These are phyloP conservation scores for Alternaria incomplexa DNA, from an alignment of 2,329 filamentous ascomycete genomes.

Conservation along the genomic window DNA sequence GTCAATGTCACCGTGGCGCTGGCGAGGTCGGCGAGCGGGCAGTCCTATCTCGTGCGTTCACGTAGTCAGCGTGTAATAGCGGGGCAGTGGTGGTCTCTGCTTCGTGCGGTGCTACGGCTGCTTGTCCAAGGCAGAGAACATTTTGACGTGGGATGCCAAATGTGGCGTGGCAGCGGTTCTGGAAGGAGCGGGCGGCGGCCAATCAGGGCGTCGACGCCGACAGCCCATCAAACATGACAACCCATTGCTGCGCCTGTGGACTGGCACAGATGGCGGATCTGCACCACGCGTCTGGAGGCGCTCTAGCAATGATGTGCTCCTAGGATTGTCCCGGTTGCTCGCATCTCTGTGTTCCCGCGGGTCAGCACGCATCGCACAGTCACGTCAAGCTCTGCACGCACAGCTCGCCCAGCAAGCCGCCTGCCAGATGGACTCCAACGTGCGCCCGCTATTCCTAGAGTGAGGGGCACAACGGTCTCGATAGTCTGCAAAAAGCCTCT, in stretches of 20 bases:
- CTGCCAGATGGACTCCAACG: constrained; percentile 24
- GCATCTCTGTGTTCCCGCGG: constrained; percentile 27
- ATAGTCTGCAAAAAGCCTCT: constrained; percentile 8
- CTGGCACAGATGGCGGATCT: constrained; percentile 19
- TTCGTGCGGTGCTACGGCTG: constrained; percentile 29
- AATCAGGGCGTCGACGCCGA: constrained; percentile 22
- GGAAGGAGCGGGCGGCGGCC: constrained; percentile 21
- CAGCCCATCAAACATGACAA: constrained; percentile 14
- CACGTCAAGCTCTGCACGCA: constrained; percentile 19
- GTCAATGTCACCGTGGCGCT: constrained; percentile 27
- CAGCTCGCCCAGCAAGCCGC: constrained; percentile 18
- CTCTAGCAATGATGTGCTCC: constrained; percentile 31
- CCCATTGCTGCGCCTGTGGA: constrained; percentile 5
- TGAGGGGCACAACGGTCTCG: constrained; percentile 22
- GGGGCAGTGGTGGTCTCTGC: constrained; percentile 26
- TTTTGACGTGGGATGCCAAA: constrained; percentile 25
- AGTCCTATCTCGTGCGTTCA: constrained; percentile 6
- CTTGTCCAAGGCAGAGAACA: constrained; percentile 22
- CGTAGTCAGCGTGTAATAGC: constrained; percentile 16
- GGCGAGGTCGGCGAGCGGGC: constrained; percentile 20
- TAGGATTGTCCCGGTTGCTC: constrained; percentile 36
- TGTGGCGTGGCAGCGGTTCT: constrained; percentile 27
- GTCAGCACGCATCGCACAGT: constrained; percentile 25
- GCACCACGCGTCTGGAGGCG: constrained; percentile 27
- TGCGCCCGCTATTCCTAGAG: constrained; percentile 21